phyloP scores from a whole-genome alignment of 2,329 filamentous ascomycete species.

The Calonectria crousiana region DNA sequence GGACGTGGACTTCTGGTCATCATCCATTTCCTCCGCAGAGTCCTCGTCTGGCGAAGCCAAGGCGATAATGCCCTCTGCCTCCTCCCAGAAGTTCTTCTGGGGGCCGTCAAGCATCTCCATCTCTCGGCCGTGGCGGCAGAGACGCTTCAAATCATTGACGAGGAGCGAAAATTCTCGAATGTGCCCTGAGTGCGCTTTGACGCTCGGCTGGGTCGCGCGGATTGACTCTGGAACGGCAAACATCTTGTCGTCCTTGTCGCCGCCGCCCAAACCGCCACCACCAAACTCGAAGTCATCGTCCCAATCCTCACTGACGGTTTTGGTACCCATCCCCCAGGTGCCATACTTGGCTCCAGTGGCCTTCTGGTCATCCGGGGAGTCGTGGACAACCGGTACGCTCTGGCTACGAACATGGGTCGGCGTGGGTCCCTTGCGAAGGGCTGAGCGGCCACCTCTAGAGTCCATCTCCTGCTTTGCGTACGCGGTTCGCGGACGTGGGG shows the following conservation, averaged over 20 bases:
- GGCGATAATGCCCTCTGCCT: constrained; percentile 89
- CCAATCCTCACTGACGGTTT: constrained; percentile 88
- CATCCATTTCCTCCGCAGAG: constrained; percentile 53
- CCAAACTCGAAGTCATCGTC: constrained; percentile 89
- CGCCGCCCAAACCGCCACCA: constrained; percentile 54
- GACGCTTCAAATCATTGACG: constrained; percentile 85
- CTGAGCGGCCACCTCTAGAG: constrained; percentile 75
- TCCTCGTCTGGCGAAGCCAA: constrained; percentile 79
- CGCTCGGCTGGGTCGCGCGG: constrained; percentile 83
- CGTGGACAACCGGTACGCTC: constrained; percentile 81
- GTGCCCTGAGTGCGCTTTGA: constrained; percentile 86
- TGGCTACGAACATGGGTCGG: constrained; percentile 82
- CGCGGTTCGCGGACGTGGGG: constrained; percentile 78
- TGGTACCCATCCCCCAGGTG: constrained; percentile 84
- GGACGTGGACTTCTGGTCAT: constrained; percentile 52
- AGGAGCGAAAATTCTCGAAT: constrained; percentile 84
- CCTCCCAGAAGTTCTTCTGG: constrained; percentile 76
- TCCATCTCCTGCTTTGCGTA: constrained; percentile 82
- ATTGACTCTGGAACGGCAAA: constrained; percentile 77
- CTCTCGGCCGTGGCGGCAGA: constrained; percentile 77
- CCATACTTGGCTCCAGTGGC: constrained; percentile 77
- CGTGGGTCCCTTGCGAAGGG: constrained; percentile 75
- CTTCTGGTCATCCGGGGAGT: constrained; percentile 67
- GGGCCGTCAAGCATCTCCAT: constrained; percentile 74
- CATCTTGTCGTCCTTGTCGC: constrained; percentile 49